phyloP scores from a whole-genome alignment of 116 monocot genomes.

The Phalaenopsis hybrid region DNA sequence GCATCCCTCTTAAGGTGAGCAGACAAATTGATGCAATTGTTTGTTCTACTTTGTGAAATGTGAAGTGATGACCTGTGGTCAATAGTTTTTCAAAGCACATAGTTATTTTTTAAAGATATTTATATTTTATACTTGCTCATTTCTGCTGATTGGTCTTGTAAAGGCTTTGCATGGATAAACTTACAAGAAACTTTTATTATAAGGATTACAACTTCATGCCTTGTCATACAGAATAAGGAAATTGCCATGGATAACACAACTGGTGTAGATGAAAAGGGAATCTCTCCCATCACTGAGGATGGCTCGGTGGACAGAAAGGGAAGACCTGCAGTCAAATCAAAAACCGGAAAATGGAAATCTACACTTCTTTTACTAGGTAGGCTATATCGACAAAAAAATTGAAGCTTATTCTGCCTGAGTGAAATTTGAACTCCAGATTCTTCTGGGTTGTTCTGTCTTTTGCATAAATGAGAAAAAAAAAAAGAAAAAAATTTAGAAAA shows the following conservation, averaged over 20 bases:
- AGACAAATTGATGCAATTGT: background rate
- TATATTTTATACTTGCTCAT: background rate
- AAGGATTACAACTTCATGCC: background rate
- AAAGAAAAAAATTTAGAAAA: too few species aligned
- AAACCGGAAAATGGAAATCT: constrained; percentile 51
- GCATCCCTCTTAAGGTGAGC: constrained; percentile 6
- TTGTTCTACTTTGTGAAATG: background rate
- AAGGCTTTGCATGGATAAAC: background rate
- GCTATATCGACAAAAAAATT: background rate
- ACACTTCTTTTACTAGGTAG: constrained; percentile 41
- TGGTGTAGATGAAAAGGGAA: background rate
- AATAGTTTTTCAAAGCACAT: too few species aligned
- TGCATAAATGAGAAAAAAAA: too few species aligned
- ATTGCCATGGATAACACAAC: constrained; percentile 1
- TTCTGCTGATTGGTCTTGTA: background rate
- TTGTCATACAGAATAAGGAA: constrained; percentile 9
- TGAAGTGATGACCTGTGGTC: background rate
- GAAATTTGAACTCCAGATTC: background rate
- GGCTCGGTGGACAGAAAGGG: constrained; percentile 45
- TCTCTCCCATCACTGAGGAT: constrained; percentile 36
- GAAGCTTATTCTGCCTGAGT: background rate
- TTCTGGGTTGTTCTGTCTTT: too few species aligned
- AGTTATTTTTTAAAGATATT: background rate
- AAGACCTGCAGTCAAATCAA: constrained; percentile 39
- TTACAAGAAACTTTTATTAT: background rate